Conservation (phyloP, 129 eudicot species). For the Solidago caesia region DNA sequence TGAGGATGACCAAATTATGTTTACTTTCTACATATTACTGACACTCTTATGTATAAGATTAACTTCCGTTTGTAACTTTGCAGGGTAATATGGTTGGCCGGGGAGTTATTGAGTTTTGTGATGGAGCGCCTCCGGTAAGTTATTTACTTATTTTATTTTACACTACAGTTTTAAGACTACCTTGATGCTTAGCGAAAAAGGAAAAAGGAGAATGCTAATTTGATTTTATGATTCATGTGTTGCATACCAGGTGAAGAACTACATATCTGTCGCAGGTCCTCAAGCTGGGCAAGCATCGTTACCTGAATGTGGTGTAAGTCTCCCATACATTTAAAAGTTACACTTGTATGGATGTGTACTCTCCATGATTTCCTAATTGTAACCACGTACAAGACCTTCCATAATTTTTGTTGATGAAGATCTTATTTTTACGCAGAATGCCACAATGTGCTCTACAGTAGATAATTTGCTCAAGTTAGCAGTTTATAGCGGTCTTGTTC, state of each 20-base stretch:
- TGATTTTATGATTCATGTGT: constrained; percentile 1
- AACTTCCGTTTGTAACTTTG: constrained; percentile 10
- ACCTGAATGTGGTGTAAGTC: constrained; percentile 71
- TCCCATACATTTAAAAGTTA: constrained; percentile 5
- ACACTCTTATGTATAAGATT: no score
- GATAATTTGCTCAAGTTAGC: constrained; percentile 55
- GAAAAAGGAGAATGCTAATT: background rate
- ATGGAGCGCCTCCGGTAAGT: constrained; percentile 91
- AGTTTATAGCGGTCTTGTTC: constrained; percentile 54
- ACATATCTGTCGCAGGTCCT: constrained; percentile 82
- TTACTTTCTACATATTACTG: no score
- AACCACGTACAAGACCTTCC: constrained; percentile 15
- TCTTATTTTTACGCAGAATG: constrained; percentile 47
- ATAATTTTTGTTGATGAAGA: constrained; percentile 15
- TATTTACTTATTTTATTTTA: background rate
- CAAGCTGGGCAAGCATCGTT: constrained; percentile 84
- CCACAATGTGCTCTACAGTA: constrained; percentile 52
- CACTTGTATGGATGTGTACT: constrained; percentile 1
- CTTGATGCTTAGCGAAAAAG: background rate
- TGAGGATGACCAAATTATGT: constrained; percentile 29
- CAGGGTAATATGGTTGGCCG: constrained; percentile 90
- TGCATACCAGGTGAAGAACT: constrained; percentile 64
- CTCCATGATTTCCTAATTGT: background rate
- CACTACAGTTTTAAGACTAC: background rate
- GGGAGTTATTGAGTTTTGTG: constrained; percentile 82